Evolutionary conservation across 208 protist species (phyloP).

Genomic region (Acanthamoeba lenticulata): DNA sequence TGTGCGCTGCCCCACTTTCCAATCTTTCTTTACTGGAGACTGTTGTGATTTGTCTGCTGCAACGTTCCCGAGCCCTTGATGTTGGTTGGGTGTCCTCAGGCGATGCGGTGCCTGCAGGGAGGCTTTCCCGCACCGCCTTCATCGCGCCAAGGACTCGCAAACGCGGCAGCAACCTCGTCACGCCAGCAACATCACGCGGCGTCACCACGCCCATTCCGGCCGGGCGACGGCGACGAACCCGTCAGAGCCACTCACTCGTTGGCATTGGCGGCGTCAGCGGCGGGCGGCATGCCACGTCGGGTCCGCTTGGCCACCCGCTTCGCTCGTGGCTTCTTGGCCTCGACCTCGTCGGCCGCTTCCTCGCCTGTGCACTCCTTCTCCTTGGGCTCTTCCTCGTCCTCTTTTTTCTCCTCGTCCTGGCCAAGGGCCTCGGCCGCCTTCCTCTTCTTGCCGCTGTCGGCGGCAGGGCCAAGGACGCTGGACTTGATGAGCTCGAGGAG

Average conservation of each 20-base stretch:
- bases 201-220: no score
- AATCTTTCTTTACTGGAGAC: no score
- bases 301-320: background rate
- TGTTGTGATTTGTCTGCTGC: no score
- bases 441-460: background rate
- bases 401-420: background rate
- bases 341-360: background rate
- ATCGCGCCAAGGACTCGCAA: background rate
- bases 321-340: background rate
- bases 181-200: no score
- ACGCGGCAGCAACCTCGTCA: background rate
- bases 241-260: background rate
- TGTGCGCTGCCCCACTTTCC: no score
- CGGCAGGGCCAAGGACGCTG: background rate
- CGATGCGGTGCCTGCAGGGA: background rate
- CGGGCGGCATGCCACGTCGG: background rate
- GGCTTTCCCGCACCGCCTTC: constrained; percentile 18
- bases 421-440: background rate
- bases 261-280: background rate
- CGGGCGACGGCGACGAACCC: no score
- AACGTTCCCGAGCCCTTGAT: no score
- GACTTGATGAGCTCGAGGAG: background rate
- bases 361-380: no score
- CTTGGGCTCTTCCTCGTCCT: background rate
- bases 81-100: background rate